These are phyloP conservation scores for Hirsutella rhossiliensis DNA, from an alignment of 2,329 filamentous ascomycete species.

Conservation along the genomic window DNA sequence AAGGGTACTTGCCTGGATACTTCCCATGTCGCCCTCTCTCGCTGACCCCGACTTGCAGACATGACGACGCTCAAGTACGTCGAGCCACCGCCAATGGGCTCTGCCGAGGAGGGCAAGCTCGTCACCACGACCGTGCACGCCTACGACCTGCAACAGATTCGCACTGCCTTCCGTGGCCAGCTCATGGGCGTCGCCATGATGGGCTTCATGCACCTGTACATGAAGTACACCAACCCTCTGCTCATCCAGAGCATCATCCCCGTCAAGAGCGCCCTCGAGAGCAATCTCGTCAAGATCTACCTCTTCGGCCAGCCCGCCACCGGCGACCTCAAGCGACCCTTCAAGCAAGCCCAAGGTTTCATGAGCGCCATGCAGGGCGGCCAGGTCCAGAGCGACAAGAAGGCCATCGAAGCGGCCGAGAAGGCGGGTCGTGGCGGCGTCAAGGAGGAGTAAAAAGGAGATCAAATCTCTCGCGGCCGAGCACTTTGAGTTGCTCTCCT, in stretches of 20 bases:
- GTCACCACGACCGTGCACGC: conserved; percentile 93
- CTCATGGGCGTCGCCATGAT: conserved; percentile 97
- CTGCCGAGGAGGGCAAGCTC: conserved; percentile 86
- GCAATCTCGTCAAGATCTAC: conserved; percentile 94
- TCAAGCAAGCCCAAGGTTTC: conserved; percentile 76
- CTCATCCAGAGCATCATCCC: conserved; percentile 98
- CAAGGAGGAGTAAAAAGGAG: conserved; percentile 47
- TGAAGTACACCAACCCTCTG: conserved; percentile 99
- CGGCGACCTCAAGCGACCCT: conserved; percentile 89
- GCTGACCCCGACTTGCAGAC: conserved; percentile 42
- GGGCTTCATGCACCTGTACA: conserved; percentile 96
- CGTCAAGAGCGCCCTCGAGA: conserved; percentile 88
- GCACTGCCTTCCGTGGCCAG: conserved; percentile 76
- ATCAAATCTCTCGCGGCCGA: too few species aligned
- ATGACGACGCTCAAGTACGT: conserved; percentile 98
- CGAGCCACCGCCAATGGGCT: conserved; percentile 88
- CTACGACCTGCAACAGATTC: conserved; percentile 83
- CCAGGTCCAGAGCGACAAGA: conserved; percentile 82
- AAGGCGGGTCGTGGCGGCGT: conserved; percentile 59
- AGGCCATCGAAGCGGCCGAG: conserved; percentile 70
- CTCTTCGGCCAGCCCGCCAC: conserved; percentile 74
- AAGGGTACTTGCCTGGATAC: conserved; percentile 65
- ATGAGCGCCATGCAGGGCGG: conserved; percentile 66
- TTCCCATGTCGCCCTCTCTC: conserved; percentile 2
- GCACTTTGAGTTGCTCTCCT: too few species aligned